Base-by-base conservation (phyloP, 192 early-diverging fungal genomes). In the Rhizoclosmatium globosum region DNA sequence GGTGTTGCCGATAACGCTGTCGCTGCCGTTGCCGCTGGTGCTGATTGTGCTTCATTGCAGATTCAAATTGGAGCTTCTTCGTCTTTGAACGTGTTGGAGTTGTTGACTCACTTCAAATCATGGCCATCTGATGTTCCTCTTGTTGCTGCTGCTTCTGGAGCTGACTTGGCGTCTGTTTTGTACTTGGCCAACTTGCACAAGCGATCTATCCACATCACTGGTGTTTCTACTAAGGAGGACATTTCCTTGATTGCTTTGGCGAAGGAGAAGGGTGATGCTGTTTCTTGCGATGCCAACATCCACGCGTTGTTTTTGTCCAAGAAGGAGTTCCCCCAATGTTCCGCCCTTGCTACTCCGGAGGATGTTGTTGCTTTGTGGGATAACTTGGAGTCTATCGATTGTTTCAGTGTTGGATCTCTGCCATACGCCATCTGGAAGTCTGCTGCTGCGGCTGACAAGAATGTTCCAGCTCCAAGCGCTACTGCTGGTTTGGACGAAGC, bases 211-310 rank as follows among this genome's bases (percentile, higher is more conserved):
- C 98, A 99, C 86, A 87, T 98, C 48, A 94, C 98, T 45, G 90
- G 93, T 60, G 92, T 99, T 19, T 86, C 85, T 43, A 89, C 89
- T 47, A 83, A 85, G 45, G 93, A 93, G 41, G 98, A 99, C 72
- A 87, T 99, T 64, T 89, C 87, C 9, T 88, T 99, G 73, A 94
- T 99, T 60, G 85, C 85, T 19, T 89, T 97, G 77, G 91, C 89
- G 77, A 97, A 96, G 84, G 90, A 95, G 43, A 94, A 94, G 67
- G 96, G 94, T 7, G 84, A 96, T 13, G 76, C 84, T 41, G 94
- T 97, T 57, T 96, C 96, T 4, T 99, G 97, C 86, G 98, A 98
- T 82, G 95, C 97, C n/a, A 88, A 92, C 19, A 91, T 97, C 4
- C 92, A 93, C 78, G 84, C 91, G n/a, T 86, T 99, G 53, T 97